Evolutionary conservation across 1,139 yeast genomes (phyloP), one percentile per base, ranked within the genome.

Genomic region (Taphrina pruni): DNA sequence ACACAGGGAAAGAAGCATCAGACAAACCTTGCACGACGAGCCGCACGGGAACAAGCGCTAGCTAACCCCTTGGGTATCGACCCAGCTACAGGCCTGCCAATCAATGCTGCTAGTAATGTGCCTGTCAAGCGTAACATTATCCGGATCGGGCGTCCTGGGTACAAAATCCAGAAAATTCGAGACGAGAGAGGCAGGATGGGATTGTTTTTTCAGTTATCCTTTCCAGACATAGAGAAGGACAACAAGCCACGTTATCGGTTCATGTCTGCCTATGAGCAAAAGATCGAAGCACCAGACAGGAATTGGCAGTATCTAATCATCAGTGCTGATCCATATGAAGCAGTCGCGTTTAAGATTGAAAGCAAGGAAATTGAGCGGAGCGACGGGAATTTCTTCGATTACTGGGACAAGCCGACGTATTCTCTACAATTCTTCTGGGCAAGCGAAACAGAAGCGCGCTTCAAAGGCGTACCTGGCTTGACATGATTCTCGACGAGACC

Each of bases 311-410:
- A 88, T 75, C 75, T 91, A 72, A 85, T 90, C n/a, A 78, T 90
- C 0, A 86, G 90, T 36, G 95, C 90, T 0, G 96, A 90, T 75
- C 97, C 97, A 0, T 91, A 90, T 77, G 94, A 90, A 70, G 89
- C 88, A 68, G 81, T 89, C 17, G 88, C 87, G 1, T 81, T 91
- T 72, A 87, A 89, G 68, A 81, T 91, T 6, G 94, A 94, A 1
- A 83, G 86, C 35, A 81, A 79, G 39, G 83, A 83, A 43, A 84
- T 87, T 26, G 89, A 86, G 73, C 80, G 81, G 72, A 79, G 82
- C 0, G 77, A 75, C 1, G 60, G 52, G 9, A 46, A 50, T 14
- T 84, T 85, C 69, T 89, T 94, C 92, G 86, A 88, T 78, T 82
- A 82, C 76, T 90, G 88, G 39, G 96, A 89, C 75, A 81, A 87